Base-by-base conservation (phyloP, 2,329 filamentous ascomycete species). In the Meredithiella fracta region DNA sequence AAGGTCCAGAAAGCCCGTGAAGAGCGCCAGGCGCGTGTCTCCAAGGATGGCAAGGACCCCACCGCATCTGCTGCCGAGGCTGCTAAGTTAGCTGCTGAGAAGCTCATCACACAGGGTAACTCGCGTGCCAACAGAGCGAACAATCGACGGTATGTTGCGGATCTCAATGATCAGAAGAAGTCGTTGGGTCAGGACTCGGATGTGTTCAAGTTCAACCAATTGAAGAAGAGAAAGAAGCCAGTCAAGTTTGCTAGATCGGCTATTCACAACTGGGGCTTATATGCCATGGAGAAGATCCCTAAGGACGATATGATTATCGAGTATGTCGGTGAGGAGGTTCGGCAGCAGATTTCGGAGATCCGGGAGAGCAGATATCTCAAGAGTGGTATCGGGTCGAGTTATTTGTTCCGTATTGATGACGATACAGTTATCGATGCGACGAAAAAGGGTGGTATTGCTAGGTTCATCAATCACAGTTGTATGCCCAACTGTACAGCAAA, bases 301-400 rank as follows among this genome's bases (percentile, higher is more conserved):
- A 89, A 91, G 67, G 94, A 95, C 67, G 92, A 98, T 69, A 96
- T 98, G 89, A 98, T 98, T 67, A 98, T 98, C 65, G 92, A 98
- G 71, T 98, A 98, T 66, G 92, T 98, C 9, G 92, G 92, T 59
- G 92, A 98, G 71, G 92, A 95, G 68, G 89, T 98, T 38, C 82
- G 92, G 57, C 92, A 98, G 69, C 88, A 94, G 65, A 92, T 98
- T 59, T 90, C 92, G n/a, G 92, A 98, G 68, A 82, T 97, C 66
- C 84, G 92, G 57, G 92, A 98, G 72, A 80, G 83, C 61, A 81
- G 84, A 59, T 98, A 98, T 68, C 79, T 95, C 61, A 91, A 92
- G 73, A 95, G 92, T 66, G 92, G 92, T 53, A 95, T 98, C 61
- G 92, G 92, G 58, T 95, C 89, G 69, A 94, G 87, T 66, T 98